Evolutionary conservation across 192 early-diverging fungal genomes (phyloP), one percentile per base, ranked within the genome.

Genomic region (Coemansia sp.): DNA sequence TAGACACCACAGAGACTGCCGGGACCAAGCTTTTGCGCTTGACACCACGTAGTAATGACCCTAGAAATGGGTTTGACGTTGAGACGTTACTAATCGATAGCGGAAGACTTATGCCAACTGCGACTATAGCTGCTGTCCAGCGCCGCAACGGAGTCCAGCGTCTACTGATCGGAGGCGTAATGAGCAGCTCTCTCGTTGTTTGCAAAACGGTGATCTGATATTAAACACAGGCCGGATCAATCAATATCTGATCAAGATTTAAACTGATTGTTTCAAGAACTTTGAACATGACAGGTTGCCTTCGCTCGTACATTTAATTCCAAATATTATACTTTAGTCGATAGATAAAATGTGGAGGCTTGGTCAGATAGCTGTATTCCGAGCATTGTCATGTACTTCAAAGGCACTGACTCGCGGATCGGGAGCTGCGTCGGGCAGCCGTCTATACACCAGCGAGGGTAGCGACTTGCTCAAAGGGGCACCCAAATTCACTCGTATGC

Each of bases 51-150:
- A 39, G 18, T 23, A 22, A 18, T 24, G 34, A 67, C 30, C 41
- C 63, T 21, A 30, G 49, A 9, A 18, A 47, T 0, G 59, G 34
- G 0, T 71, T 78, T 42, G 61, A 57, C 42, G 40, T 55, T 21
- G 68, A 78, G 33, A 53, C 41, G 13, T 37, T 78, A 27, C 49
- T 78, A 9, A 30, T 71, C 1, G 74, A 78, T 30, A 67, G 74
- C 23, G 73, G 73, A 17, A 57, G 50, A 14, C 18, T 77, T 12
- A 70, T 77, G 73, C 73, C 73, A 11, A 66, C 64, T 9, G 73
- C 73, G 12, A 77, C 73, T 1, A 55, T 77, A 33, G 73, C 73
- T 9, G 73, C 59, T 9, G 22, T 77, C 48, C 73, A 77, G 60
- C 73, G 73, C 25, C 62, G 67, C 34, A 70, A 70, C 56, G 30